A percentile compares a stretch with the other conserved stretches of the same genome.
phyloP scores from a whole-genome alignment of 768 basidiomycete genomes.

The Kwoniella pini region DNA sequence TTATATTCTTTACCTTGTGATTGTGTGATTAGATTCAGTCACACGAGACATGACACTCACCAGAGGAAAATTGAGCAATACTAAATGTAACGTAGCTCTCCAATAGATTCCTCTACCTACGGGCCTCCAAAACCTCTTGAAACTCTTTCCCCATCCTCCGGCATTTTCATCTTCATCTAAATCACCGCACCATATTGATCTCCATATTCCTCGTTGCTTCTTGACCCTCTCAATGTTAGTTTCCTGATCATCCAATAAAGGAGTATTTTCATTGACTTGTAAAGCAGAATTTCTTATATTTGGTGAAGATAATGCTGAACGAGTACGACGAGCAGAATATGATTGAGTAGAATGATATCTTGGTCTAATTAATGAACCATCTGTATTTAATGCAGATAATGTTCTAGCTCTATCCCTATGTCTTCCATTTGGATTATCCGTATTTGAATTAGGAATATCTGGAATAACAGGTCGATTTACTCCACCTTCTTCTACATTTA shows the following conservation, averaged over 20 bases:
- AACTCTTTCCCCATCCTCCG: constrained; percentile 28
- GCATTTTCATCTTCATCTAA: constrained; percentile 28
- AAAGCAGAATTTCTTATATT: neutral
- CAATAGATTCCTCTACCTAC: constrained; percentile 38
- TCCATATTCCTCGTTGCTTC: constrained; percentile 26
- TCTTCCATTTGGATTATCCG: neutral
- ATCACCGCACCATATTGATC: constrained; percentile 42
- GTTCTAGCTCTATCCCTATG: constrained; percentile 29
- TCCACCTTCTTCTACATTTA: neutral
- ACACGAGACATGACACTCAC: constrained; percentile 32
- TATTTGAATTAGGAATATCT: neutral
- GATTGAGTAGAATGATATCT: constrained; percentile 14
- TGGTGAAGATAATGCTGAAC: constrained; percentile 19
- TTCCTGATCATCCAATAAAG: constrained; percentile 10
- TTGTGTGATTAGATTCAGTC: neutral
- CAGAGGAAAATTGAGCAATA: constrained; percentile 51
- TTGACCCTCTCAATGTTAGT: neutral
- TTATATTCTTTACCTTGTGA: no score
- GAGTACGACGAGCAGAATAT: neutral
- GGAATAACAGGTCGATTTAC: neutral
- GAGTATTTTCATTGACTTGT: constrained; percentile 28
- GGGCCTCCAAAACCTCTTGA: constrained; percentile 44
- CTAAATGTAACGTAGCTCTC: constrained; percentile 45
- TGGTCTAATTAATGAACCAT: neutral
- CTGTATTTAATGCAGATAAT: constrained; percentile 19